Conservation (phyloP, 208 protist genomes). For the Crithidia thermophila region DNA sequence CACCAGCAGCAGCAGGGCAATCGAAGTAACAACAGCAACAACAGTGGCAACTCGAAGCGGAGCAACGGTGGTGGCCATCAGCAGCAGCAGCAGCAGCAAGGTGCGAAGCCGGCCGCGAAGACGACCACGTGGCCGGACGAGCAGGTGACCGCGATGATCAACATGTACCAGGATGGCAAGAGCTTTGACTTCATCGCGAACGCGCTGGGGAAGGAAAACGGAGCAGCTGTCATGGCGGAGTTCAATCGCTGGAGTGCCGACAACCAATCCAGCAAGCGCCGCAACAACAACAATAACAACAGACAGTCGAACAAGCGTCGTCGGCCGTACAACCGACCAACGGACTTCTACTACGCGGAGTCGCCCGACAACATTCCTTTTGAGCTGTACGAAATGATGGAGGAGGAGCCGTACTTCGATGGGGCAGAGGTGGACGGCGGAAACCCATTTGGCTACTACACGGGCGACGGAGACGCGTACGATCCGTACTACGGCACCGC, state of each 20-base stretch:
- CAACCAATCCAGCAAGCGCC: slow-evolving; percentile 37
- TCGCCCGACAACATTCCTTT: slow-evolving; percentile 68
- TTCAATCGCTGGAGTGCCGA: slow-evolving; percentile 88
- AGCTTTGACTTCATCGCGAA: slow-evolving; percentile 94
- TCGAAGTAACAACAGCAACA: slow-evolving; percentile 11
- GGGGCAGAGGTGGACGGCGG: slow-evolving; percentile 20
- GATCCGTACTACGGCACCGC: slow-evolving; percentile 38
- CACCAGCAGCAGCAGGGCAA: slow-evolving; percentile 5
- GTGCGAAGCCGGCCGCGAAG: neutral
- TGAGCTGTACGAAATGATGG: slow-evolving; percentile 54
- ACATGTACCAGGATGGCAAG: slow-evolving; percentile 93
- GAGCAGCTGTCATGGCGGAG: slow-evolving; percentile 63
- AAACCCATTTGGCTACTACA: slow-evolving; percentile 63
- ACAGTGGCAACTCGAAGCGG: slow-evolving; percentile 12
- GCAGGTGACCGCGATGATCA: slow-evolving; percentile 77
- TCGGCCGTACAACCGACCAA: slow-evolving; percentile 5
- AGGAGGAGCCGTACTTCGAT: slow-evolving; percentile 41
- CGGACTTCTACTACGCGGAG: slow-evolving; percentile 70
- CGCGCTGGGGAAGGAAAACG: slow-evolving; percentile 67
- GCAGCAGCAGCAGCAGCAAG: slow-evolving; percentile 17
- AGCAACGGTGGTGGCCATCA: slow-evolving; percentile 12
- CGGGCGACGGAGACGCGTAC: slow-evolving; percentile 32
- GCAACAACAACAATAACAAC: slow-evolving; percentile 11
- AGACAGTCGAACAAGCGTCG: slow-evolving; percentile 9
- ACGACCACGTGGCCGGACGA: slow-evolving; percentile 76